phyloP scores from a whole-genome alignment of 805 yeast species.

The Ogataea wickerhamii region DNA sequence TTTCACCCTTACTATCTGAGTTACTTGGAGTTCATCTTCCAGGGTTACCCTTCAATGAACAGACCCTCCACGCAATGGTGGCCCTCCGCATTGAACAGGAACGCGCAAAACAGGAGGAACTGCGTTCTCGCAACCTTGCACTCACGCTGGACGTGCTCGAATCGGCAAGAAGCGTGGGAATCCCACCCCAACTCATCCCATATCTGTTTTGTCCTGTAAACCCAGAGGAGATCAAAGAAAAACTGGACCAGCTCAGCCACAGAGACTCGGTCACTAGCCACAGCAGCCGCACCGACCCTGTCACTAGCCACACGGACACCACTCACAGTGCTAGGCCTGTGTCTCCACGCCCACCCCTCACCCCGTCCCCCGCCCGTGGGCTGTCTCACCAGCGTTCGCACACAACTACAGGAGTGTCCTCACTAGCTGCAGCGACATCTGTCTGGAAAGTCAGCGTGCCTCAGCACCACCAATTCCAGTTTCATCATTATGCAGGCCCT shows the following conservation, averaged over 20 bases:
- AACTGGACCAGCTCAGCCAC: slow-evolving; percentile 7
- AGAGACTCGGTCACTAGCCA: background rate
- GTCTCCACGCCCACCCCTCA: background rate
- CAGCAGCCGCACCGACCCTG: slow-evolving; percentile 1
- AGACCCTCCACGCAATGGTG: slow-evolving; percentile 36
- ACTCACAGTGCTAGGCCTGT: background rate
- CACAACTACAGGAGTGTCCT: slow-evolving; percentile 21
- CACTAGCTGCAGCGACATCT: slow-evolving; percentile 28
- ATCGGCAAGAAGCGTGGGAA: slow-evolving; percentile 23
- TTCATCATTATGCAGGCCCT: slow-evolving; percentile 36
- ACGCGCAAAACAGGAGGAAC: slow-evolving; percentile 37
- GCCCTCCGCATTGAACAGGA: slow-evolving; percentile 41
- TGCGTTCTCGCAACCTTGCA: slow-evolving; percentile 32
- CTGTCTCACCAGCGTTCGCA: slow-evolving; percentile 26
- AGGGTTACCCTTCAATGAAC: slow-evolving; percentile 34
- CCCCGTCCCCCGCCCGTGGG: slow-evolving; percentile 16
- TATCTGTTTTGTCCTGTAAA: slow-evolving; percentile 18
- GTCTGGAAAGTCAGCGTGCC: slow-evolving; percentile 34
- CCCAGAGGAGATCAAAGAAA: slow-evolving; percentile 12
- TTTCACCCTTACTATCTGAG: slow-evolving; percentile 7
- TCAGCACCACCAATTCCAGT: slow-evolving; percentile 32
- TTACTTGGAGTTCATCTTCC: slow-evolving; percentile 11
- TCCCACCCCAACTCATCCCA: slow-evolving; percentile 27
- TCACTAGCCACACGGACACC: background rate
- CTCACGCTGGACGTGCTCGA: slow-evolving; percentile 37